These are phyloP conservation scores for Termitomyces sp. DNA, from an alignment of 768 basidiomycete species.

Conservation along the genomic window DNA sequence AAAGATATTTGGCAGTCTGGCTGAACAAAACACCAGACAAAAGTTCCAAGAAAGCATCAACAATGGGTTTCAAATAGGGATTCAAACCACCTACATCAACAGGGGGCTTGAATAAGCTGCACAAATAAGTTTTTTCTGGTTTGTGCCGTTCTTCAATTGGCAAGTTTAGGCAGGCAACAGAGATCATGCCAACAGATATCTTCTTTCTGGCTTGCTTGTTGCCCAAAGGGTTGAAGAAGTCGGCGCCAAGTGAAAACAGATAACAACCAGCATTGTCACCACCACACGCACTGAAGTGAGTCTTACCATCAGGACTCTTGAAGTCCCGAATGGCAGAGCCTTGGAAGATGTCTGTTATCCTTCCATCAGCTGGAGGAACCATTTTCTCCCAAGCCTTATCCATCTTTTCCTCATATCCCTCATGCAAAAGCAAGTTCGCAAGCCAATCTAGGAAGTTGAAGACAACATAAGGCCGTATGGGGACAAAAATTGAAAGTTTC, in stretches of 20 bases:
- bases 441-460: conserved; percentile 26
- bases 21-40: conserved; percentile 11
- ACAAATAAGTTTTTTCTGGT: conserved; percentile 32
- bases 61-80: conserved; percentile 21
- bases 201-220: conserved; percentile 23
- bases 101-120: conserved; percentile 27
- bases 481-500: conserved; percentile 6
- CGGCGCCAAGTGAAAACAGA: conserved; percentile 25
- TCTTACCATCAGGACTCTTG: not conserved
- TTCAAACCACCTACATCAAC: conserved; percentile 17
- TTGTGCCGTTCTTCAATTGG: conserved; percentile 26
- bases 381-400: too few relatives aligned
- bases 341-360: conserved; percentile 23
- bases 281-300: not conserved
- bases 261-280: conserved; percentile 13
- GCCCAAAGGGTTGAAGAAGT: conserved; percentile 19
- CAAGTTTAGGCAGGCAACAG: conserved; percentile 32
- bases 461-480: conserved; percentile 17
- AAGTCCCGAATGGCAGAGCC: conserved; percentile 14
- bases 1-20: not conserved
- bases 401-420: conserved; percentile 20
- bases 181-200: conserved; percentile 26
- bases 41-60: conserved; percentile 21
- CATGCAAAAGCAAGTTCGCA: conserved; percentile 16
- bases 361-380: not conserved